Percentiles rank a stretch among this genome's conserved stretches.
Conservation (phyloP, 177 flowering plant genomes). For the Vitis hybrid region DNA sequence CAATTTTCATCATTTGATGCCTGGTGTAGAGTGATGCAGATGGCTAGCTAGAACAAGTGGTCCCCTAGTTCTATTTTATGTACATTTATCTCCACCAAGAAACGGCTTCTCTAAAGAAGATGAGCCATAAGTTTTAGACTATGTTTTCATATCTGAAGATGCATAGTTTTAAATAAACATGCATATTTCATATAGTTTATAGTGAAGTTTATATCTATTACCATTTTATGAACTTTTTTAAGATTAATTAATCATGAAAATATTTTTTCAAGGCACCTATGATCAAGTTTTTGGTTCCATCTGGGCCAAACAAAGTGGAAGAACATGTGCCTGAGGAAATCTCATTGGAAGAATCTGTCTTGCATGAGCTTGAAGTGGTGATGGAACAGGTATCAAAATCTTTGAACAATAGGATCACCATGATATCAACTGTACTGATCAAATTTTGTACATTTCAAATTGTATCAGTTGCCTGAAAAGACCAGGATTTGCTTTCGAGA, state of each 20-base stretch:
- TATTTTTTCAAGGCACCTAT: constrained; percentile 21
- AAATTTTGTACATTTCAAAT: background rate
- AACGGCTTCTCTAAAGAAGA: too few species aligned
- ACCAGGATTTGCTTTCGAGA: constrained; percentile 76
- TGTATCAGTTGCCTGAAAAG: constrained; percentile 45
- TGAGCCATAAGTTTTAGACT: too few species aligned
- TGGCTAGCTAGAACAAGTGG: too few species aligned
- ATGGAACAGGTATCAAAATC: constrained; percentile 39
- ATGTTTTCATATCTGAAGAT: too few species aligned
- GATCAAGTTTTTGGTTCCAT: constrained; percentile 9
- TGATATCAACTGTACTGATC: background rate
- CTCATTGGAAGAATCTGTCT: constrained; percentile 44
- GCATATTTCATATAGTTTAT: too few species aligned
- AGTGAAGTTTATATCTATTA: too few species aligned
- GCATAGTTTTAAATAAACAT: too few species aligned
- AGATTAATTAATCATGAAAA: constrained; percentile 7
- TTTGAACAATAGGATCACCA: background rate
- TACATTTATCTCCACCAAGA: too few species aligned
- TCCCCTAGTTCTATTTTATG: too few species aligned
- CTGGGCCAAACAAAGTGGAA: constrained; percentile 14
- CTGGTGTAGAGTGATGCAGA: too few species aligned
- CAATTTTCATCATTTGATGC: too few species aligned
- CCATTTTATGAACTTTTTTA: too few species aligned
- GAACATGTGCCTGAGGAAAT: constrained; percentile 22
- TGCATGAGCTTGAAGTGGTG: constrained; percentile 46